phyloP scores from a whole-genome alignment of 108 stramenopile species.

The Conticribra guillardii region DNA sequence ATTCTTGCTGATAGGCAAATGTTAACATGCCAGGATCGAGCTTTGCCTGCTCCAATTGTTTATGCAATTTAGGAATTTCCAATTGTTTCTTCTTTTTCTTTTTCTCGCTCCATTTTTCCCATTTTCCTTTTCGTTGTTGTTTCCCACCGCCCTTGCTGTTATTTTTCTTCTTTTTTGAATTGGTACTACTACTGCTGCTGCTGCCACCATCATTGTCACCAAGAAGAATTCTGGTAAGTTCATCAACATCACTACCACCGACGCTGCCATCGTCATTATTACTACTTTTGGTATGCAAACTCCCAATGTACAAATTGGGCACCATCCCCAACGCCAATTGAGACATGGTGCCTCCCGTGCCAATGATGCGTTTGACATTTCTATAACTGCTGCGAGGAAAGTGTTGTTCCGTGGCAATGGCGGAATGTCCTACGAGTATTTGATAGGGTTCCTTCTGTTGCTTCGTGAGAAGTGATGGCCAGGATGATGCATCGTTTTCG shows the following conservation, averaged over 20 bases:
- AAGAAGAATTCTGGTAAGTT: not conserved
- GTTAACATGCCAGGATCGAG: conserved; percentile 61
- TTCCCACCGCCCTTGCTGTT: not conserved
- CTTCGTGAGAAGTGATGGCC: not conserved
- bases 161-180: not conserved
- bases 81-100: conserved; percentile 51
- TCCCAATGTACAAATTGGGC: conserved; percentile 59
- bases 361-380: conserved; percentile 86
- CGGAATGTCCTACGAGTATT: conserved; percentile 59
- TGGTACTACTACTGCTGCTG: conserved; percentile 3
- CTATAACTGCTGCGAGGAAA: conserved; percentile 59
- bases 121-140: conserved; percentile 6
- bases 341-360: conserved; percentile 66
- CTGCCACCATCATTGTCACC: conserved; percentile 7
- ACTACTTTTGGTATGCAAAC: not conserved
- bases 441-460: not conserved
- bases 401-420: conserved; percentile 49
- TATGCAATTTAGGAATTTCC: conserved; percentile 46
- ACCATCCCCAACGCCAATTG: conserved; percentile 61
- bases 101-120: conserved; percentile 28
- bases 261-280: no score
- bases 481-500: not conserved
- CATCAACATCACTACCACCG: not conserved
- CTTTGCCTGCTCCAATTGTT: conserved; percentile 65
- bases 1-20: conserved; percentile 20